Conservation (phyloP, 1,284 basidiomycete genomes). For the Pyrrhoderma lamaoense region DNA sequence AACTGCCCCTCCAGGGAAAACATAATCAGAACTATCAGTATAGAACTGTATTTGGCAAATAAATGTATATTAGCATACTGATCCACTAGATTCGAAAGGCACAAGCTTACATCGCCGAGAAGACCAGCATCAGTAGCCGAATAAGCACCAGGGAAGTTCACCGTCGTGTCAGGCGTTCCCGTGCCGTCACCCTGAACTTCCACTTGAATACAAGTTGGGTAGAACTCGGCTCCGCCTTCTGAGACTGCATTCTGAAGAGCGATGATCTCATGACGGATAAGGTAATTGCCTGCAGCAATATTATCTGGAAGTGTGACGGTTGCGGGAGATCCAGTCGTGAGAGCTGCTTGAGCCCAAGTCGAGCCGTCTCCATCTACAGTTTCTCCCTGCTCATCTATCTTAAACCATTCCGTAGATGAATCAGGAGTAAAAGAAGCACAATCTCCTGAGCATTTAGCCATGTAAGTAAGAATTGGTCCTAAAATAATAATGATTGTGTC, state of each 20-base stretch:
- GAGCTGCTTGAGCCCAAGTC: slow-evolving; percentile 36
- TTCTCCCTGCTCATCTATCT: slow-evolving; percentile 44
- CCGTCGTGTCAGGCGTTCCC: slow-evolving; percentile 42
- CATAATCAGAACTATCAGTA: slow-evolving; percentile 1
- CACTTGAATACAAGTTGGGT: slow-evolving; percentile 60
- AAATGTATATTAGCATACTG: not conserved
- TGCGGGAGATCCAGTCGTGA: slow-evolving; percentile 24
- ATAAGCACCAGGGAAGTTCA: slow-evolving; percentile 60
- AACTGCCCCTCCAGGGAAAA: slow-evolving; percentile 13
- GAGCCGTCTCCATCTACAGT: slow-evolving; percentile 17
- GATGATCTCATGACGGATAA: slow-evolving; percentile 68
- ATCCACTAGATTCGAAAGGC: no score
- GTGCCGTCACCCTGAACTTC: slow-evolving; percentile 43
- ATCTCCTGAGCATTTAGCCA: slow-evolving; percentile 50
- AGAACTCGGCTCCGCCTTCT: slow-evolving; percentile 61
- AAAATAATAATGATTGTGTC: slow-evolving; percentile 13
- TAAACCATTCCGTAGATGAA: slow-evolving; percentile 57
- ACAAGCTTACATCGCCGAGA: slow-evolving; percentile 21
- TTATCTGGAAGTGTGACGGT: slow-evolving; percentile 46
- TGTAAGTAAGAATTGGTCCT: slow-evolving; percentile 66
- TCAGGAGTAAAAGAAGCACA: slow-evolving; percentile 14
- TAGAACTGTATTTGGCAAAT: slow-evolving; percentile 9
- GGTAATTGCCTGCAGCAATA: slow-evolving; percentile 55
- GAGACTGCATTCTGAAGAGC: slow-evolving; percentile 51
- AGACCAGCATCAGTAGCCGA: slow-evolving; percentile 54